Base-by-base conservation (phyloP, 768 basidiomycete species). In the Leccinum subtestaceum region DNA sequence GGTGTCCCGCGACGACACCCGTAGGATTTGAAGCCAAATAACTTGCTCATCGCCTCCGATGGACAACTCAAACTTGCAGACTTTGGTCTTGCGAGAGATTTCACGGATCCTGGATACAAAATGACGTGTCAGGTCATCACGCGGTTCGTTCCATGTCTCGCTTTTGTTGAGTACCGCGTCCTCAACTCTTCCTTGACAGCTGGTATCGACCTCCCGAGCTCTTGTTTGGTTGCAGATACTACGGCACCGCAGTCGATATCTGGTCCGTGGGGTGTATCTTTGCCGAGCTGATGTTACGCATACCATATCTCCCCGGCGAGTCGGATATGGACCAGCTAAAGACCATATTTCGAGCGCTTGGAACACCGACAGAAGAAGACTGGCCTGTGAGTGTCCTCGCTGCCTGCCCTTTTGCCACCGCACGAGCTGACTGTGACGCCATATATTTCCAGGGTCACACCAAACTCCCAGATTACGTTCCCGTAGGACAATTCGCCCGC, bases 101-200 rank as follows among this genome's bases (percentile, higher is more conserved):
- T 90, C 72, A 93, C 91, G 15, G 97, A 98, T 67, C 94, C 95
- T 25, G 90, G 89, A 4, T 88, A 89, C 69, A 94, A 93, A 74
- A 98, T 99, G 97, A 98, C 97, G 0, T 92, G 89, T 67, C 95
- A 98, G 70, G 96, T 99, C 61, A 98, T 99, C 75, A 99, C 97
- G 17, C 82, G 94, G 94, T 95, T 53, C 55, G 84, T 72, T 34
- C 38, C 29, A 12, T 45, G 45, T 43, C 36, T 59, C 61, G 38
- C 53, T 62, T n/a, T 62, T 19, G 12, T 21, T 1, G 19, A 11
- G 34, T 27, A 9, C 29, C 12, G 4, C 38, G 21, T 21, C 46
- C 55, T 62, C 38, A 52, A 63, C 50, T 27, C 49, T 29, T 38
- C 8, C 3, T n/a, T 15, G 25, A n/a, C 46, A 96, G 96, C 64